Evolutionary conservation across 148 eudicot species (phyloP), one percentile per base, ranked within the genome.

Genomic region (Heliamphora exappendiculata): DNA sequence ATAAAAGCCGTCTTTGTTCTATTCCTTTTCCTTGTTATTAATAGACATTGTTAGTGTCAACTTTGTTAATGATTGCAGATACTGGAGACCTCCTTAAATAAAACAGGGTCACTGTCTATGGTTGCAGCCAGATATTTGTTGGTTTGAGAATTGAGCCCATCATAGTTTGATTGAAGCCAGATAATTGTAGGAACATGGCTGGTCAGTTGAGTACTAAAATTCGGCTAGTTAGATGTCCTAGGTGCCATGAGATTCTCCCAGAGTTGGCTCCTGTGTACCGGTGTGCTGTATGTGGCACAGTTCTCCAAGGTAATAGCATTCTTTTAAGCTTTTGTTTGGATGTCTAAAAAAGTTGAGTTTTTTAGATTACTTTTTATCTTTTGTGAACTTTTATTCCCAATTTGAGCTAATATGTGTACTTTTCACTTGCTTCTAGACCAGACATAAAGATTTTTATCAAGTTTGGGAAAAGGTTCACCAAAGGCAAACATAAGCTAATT

Each of bases 151-250:
- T n/a, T n/a, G n/a, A 62, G 49, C 58, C 44, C 65, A 34, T 81
- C 28, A 34, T 66, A 67, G 67, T 78, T 29, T 34, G 75, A 28
- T 78, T 72, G 76, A 33, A 70, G 60, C 57, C 67, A 77, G 68
- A 67, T 64, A 80, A 34, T 54, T 57, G 74, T 76, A 73, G 45
- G 63, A 79, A 82, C 58, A 93, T 85, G 94, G 78, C 75, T 28
- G 78, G 50, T 70, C 76, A 82, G 57, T 66, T 63, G 62, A 85
- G 39, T 36, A 70, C 78, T 10, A 75, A 85, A 50, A 77, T 82
- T 74, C 89, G 98, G 76, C 33, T 84, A 0, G 98, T 93, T 64
- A 90, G 73, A 83, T 94, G 98, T 79, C 98, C 98, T 22, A 87
- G 26, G 82, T 94, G 98, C 82, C 74, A 78, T 14, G 54, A 67